Conservation (phyloP, 805 yeast species). For the Dipodascus geniculatus region DNA sequence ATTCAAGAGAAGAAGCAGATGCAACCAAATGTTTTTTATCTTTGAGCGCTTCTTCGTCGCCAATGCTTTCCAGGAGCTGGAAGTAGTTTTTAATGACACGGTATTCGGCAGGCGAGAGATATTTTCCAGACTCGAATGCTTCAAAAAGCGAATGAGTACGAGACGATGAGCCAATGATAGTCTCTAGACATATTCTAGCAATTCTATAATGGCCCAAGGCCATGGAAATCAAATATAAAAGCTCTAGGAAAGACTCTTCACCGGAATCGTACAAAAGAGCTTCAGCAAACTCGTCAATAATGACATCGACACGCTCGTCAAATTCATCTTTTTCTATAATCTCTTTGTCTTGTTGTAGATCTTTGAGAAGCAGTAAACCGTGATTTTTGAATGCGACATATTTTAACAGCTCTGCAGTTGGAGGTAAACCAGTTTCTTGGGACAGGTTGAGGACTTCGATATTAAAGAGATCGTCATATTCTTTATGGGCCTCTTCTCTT, state of each 20-base stretch:
- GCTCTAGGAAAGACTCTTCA: conserved; percentile 15
- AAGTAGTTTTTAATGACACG: conserved; percentile 3
- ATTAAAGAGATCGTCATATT: conserved; percentile 52
- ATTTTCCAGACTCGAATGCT: conserved; percentile 1
- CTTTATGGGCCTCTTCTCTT: conserved; percentile 37
- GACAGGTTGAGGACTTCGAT: conserved; percentile 46
- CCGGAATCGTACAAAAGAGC: conserved; percentile 31
- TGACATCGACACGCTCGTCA: conserved; percentile 28
- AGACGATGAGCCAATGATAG: conserved; percentile 10
- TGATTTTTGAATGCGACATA: conserved; percentile 73
- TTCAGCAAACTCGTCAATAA: conserved; percentile 51
- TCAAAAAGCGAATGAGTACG: conserved; percentile 6
- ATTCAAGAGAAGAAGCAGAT: conserved; percentile 3
- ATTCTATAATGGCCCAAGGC: conserved; percentile 14
- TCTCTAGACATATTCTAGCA: conserved; percentile 16
- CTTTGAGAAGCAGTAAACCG: conserved; percentile 54
- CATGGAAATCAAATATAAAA: conserved; percentile 10
- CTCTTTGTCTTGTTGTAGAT: conserved; percentile 19
- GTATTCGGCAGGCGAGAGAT: not conserved
- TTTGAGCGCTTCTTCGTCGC: conserved; percentile 8
- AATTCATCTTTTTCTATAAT: conserved; percentile 9
- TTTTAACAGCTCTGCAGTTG: conserved; percentile 60
- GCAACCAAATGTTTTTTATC: not conserved
- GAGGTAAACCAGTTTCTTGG: conserved; percentile 35
- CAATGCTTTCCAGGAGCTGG: conserved; percentile 8